Conservation (phyloP, 768 basidiomycete genomes). For the Leccinum broughii region DNA sequence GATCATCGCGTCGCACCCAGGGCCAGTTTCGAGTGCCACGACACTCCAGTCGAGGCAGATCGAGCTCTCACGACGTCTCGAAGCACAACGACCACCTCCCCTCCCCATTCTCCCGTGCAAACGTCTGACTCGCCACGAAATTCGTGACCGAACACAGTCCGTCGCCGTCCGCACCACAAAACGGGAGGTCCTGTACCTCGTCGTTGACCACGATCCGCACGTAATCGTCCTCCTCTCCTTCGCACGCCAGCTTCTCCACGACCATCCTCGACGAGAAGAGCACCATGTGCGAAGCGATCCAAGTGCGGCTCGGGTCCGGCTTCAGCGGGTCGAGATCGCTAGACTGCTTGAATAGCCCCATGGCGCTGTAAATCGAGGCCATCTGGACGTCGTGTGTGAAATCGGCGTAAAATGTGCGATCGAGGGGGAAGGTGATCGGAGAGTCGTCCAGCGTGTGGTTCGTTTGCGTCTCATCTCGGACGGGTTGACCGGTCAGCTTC, state of each 20-base stretch:
- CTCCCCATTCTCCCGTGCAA: not conserved
- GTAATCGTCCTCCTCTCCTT: constrained; percentile 36
- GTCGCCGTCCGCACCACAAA: not conserved
- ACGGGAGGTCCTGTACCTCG: not conserved
- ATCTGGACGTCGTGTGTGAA: constrained; percentile 87
- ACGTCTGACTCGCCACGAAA: not conserved
- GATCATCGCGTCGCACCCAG: too few relatives aligned
- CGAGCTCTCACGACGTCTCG: not conserved
- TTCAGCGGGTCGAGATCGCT: constrained; percentile 10
- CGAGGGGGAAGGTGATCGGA: constrained; percentile 69
- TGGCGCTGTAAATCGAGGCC: constrained; percentile 65
- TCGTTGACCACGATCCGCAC: constrained; percentile 32
- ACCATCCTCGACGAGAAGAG: constrained; percentile 75
- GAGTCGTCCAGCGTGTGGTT: constrained; percentile 69
- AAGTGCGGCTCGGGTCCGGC: constrained; percentile 36
- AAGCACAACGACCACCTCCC: not conserved
- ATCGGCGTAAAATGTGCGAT: constrained; percentile 68
- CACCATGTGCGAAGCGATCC: constrained; percentile 58
- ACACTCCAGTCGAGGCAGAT: too few relatives aligned
- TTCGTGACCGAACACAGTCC: not conserved
- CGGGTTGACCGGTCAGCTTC: constrained; percentile 61
- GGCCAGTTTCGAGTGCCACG: too few relatives aligned
- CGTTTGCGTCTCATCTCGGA: constrained; percentile 70
- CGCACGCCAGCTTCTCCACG: constrained; percentile 63
- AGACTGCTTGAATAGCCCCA: constrained; percentile 51